Evolutionary conservation across 225 moss, liverwort and hornwort species (phyloP), one percentile per base, ranked within the genome.

Genomic region (Sphagnum tenellum): DNA sequence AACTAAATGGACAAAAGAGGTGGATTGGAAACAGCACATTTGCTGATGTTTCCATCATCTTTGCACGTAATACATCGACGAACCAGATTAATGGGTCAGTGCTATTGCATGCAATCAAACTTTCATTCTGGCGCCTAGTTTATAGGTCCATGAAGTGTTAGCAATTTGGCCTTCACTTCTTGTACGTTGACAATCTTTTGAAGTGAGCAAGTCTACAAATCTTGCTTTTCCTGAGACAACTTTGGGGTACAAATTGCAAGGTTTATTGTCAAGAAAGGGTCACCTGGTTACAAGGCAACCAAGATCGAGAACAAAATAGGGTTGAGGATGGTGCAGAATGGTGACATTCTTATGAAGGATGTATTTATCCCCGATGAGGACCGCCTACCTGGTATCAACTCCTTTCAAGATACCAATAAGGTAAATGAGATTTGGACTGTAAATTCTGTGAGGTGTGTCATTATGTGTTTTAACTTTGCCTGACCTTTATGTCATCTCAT

Each of bases 221-320:
- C 29, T 29, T 29, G 29, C 29, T 29, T 29, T 29, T 29, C 29
- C 29, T 29, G 29, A 29, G 29, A 29, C 29, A 29, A 29, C 29
- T 29, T 29, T 29, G 29, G 29, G 29, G 29, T 29, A 29, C 29
- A 29, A 29, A 29, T 29, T 29, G 29, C 29, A 29, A 98, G 98
- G 66, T 98, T 86, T 74, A 79, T 98, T 45, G 83, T 98, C 67
- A 93, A 84, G 60, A 93, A 93, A 68, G 98, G 89, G 54, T 7
- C 82, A 64, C 74, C 77, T 47, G 93, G 98, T 48, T 82, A 86
- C 69, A 81, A 67, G 61, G 89, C 90, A 5, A 90, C 98, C 59
- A 98, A 98, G 78, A 98, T 93, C 60, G 82, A 98, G 71, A 93
- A 93, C 74, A 98, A 98, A 73, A 98, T 98, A 45, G 98, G 98